Base-by-base conservation (phyloP, 306 rosid species). In the Corylus avellana region DNA sequence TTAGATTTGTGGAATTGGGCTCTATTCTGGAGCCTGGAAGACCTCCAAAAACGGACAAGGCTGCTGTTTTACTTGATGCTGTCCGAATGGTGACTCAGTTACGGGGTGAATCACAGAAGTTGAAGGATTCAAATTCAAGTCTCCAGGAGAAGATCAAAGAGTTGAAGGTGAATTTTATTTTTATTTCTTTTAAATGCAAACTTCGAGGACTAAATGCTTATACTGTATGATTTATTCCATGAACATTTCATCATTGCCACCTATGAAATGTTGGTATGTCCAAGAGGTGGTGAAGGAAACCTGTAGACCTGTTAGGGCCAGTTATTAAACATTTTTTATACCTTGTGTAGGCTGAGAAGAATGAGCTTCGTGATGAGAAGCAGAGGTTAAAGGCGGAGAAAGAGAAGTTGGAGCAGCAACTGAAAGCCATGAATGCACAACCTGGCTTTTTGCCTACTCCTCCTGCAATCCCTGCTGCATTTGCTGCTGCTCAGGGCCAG, bases 141-240 rank as follows among this genome's bases (percentile, higher is more conserved):
- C 95, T 94, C 83, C 98, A 88, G 83, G 98, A 92, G 80, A 94
- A 91, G 91, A 91, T 94, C 69, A 94, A 91, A 86, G 98, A 94
- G 84, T 80, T 94, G 82, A 94, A 94, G 94, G 98, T 85, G 87
- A 67, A 76, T 46, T 53, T 9, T 25, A 55, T 79, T 74, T 32
- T 32, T 44, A 29, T 35, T 72, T 73, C 57, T 49, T 42, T 49
- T 49, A 49, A 49, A 49, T 49, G 53, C 5, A 42, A 42, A 42
- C 7, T 42, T 42, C 0, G 5, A 39, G 44, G 6, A 39, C 6
- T 39, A 39, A 39, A 39, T 39, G 44, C 44, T 39, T 39, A 39
- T 39, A 3, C 44, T 39, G 44, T 39, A 39, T 39, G 44, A 39
- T 39, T 59, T 46, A 64, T 79, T 71, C 73, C 71, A 55, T 42